Evolutionary conservation across 352 stramenopile genomes (phyloP), one percentile per base, ranked within the genome.

Genomic region (Thalassiosira delicatula): DNA sequence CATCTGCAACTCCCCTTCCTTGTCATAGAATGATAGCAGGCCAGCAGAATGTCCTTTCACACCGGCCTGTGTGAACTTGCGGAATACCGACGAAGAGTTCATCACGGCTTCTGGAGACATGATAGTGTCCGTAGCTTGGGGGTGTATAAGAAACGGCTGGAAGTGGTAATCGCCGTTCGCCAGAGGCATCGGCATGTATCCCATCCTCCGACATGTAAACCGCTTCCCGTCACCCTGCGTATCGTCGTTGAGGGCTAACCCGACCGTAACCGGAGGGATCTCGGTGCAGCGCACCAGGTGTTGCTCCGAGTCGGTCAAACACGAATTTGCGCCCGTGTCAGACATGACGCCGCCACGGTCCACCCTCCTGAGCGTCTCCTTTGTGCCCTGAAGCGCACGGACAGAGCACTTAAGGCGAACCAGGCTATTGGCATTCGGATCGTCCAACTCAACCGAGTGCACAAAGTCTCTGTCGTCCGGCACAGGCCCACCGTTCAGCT

Each of bases 101-200:
- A 53, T n/a, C 25, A 69, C 56, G 23, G 60, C 60, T 17, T 69
- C 21, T 33, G 66, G 66, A 1, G 66, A 74, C 32, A 74, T 46
- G 4, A 74, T 74, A 0, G 17, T 65, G 40, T 74, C 66, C 0
- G 49, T 59, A 4, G 66, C 66, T 21, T 32, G 8, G 3, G 40
- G 23, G 25, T 63, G 53, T n/a, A 54, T 37, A 5, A 74, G 35
- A 14, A 62, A 51, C 29, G 51, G 51, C 40, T 74, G 66, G 1
- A 65, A 14, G 29, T 74, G 51, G 19, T 65, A 42, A 11, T 46
- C 12, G n/a, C 51, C 27, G 40, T 74, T 25, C 1, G 11, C 23
- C 9, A 29, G 5, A 8, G 3, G 44, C 27, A 74, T 42, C 2
- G 66, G 66, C 2, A 74, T 30, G 12, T 56, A 74, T 0, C 49